Evolutionary conservation across 2,329 filamentous ascomycete species (phyloP), one percentile per base, ranked within the genome.

Genomic region (Fusarium tupiense): DNA sequence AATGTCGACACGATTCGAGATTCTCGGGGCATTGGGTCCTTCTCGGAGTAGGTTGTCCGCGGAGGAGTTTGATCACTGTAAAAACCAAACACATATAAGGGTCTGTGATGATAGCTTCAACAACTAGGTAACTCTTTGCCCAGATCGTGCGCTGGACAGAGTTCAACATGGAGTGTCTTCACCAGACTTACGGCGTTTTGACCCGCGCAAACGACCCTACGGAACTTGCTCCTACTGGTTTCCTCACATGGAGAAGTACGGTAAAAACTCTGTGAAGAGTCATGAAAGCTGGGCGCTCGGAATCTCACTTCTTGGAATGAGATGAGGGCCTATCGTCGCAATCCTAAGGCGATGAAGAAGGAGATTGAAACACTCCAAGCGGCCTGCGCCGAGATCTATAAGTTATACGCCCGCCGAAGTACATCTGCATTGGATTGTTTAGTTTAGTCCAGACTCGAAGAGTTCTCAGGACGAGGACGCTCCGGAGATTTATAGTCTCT

Each of bases 271-370:
- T 5, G 79, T 78, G 3, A 68, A 69, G 19, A 73, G 71, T 11
- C 80, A 82, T 38, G 81, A 82, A 22, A 72, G 80, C 12, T 82
- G 80, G 81, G 81, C 81, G 7, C 62, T 82, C 10, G 79, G 81
- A 2, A 65, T 82, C 16, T 77, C 78, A 11, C 46, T 80, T 22
- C 72, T 82, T 14, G 77, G 73, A 4, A 79, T 82, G 79, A 69
- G 81, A 53, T 13, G 24, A 29, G 7, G 20, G 24, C 26, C 13
- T 29, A 29, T 29, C 8, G 19, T 22, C 19, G 19, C 24, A 47
- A 29, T 22, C 24, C 20, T 22, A 22, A 22, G 19, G 19, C 24
- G 13, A 4, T 5, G 26, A 13, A 29, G 19, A 47, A 47, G 24
- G 44, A 22, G 24, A 47, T 47, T 3, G 13, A 47, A 29, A 19